A percentile compares a stretch with the other conserved stretches of the same genome.
These are phyloP conservation scores for Pogostemon cablin DNA, from an alignment of 257 asterid genomes.

Conservation along the genomic window DNA sequence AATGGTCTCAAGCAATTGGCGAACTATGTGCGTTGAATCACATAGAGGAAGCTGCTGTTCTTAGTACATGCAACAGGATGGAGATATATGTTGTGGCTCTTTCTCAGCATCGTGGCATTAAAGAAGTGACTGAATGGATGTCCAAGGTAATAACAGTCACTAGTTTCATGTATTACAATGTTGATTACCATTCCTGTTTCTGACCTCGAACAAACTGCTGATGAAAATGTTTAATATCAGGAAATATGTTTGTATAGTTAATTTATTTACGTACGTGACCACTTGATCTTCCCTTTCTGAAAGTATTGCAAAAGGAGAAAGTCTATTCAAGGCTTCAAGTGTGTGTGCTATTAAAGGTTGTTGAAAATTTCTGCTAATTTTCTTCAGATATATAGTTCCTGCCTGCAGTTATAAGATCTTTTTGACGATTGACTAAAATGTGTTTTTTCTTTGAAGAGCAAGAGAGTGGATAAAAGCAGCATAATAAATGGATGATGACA, in stretches of 20 bases:
- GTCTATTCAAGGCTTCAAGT: not conserved
- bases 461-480: not conserved
- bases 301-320: slow-evolving; percentile 6
- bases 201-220: not conserved
- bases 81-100: slow-evolving; percentile 84
- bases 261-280: not conserved
- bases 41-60: slow-evolving; percentile 95
- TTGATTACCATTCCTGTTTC: not conserved
- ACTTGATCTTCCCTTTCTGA: slow-evolving; percentile 1
- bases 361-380: not conserved
- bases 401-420: not conserved
- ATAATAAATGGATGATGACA: not conserved
- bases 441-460: not conserved
- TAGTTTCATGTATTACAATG: not conserved
- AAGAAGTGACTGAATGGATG: slow-evolving; percentile 97
- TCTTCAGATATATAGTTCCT: not conserved
- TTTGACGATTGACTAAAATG: not conserved
- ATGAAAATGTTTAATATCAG: slow-evolving; percentile 1
- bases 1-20: slow-evolving; percentile 76
- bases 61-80: slow-evolving; percentile 90
- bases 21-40: slow-evolving; percentile 78
- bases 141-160: slow-evolving; percentile 65
- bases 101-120: slow-evolving; percentile 84
- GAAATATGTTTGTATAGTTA: not conserved
- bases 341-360: not conserved